Conservation (phyloP, 1,139 yeast species). For the Candida tetrigidarum region DNA sequence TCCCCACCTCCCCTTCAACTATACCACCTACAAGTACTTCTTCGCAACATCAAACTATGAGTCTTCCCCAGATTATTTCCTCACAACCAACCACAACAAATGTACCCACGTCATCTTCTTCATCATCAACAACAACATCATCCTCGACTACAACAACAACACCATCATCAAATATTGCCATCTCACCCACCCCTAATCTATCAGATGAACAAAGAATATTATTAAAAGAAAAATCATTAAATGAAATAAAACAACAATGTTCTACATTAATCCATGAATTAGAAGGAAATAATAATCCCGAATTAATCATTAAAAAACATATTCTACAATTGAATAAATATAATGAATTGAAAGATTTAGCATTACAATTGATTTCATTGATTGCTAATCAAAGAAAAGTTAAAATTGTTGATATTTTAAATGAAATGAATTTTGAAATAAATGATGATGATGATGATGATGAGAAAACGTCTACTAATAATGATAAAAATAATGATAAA, state of each 20-base stretch:
- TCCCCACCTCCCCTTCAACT: neutral
- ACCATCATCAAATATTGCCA: conserved; percentile 6
- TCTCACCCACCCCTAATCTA: conserved; percentile 1
- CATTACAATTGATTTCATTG: conserved; percentile 51
- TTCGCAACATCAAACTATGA: no score
- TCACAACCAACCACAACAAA: neutral
- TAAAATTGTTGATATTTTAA: conserved; percentile 44
- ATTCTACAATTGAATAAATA: conserved; percentile 47
- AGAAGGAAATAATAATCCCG: conserved; percentile 34
- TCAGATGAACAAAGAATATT: conserved; percentile 16
- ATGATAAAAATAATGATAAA: neutral
- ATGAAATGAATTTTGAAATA: conserved; percentile 26
- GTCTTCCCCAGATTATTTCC: neutral
- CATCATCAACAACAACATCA: neutral
- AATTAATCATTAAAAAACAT: conserved; percentile 45
- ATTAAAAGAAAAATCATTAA: conserved; percentile 30
- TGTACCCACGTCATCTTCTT: no score
- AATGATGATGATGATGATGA: conserved; percentile 16
- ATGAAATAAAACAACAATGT: conserved; percentile 42
- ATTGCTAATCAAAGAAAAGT: conserved; percentile 54
- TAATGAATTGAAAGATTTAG: conserved; percentile 55
- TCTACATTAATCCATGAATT: conserved; percentile 38
- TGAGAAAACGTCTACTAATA: neutral
- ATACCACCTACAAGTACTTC: neutral
- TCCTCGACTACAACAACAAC: neutral